These are phyloP conservation scores for Chaetomium strumarium DNA, from an alignment of 2,329 filamentous ascomycete species.

Conservation along the genomic window DNA sequence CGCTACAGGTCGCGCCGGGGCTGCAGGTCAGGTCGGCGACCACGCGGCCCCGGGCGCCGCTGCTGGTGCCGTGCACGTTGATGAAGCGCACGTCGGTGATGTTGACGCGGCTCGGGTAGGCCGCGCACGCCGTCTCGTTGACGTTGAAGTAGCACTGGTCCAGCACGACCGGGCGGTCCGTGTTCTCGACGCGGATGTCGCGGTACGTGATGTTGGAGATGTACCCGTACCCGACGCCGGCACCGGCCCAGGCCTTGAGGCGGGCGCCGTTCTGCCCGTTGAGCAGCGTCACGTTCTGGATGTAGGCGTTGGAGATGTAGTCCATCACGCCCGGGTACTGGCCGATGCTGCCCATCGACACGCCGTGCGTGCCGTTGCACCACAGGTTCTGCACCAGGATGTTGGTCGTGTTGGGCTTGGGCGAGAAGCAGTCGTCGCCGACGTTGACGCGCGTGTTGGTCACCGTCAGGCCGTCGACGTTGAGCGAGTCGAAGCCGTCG, in stretches of 20 bases:
- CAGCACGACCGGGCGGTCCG: constrained; percentile 51
- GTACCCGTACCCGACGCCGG: constrained; percentile 51
- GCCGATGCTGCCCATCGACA: constrained; percentile 53
- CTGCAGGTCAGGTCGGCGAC: constrained; percentile 51
- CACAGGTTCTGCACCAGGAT: constrained; percentile 54
- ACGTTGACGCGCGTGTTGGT: constrained; percentile 47
- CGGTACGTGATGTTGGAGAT: constrained; percentile 58
- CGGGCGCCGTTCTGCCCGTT: constrained; percentile 48
- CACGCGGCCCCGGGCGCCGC: constrained; percentile 48
- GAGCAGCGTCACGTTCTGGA: constrained; percentile 55
- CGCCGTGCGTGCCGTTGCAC: constrained; percentile 54
- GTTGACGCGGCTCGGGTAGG: constrained; percentile 51
- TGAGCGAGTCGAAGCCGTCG: constrained; percentile 57
- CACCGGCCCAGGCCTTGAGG: constrained; percentile 57
- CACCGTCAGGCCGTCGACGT: constrained; percentile 48
- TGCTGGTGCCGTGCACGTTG: constrained; percentile 52
- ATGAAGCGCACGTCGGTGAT: constrained; percentile 54
- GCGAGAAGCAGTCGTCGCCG: constrained; percentile 57
- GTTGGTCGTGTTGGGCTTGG: constrained; percentile 54
- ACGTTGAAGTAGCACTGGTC: constrained; percentile 59
- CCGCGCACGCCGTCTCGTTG: constrained; percentile 42
- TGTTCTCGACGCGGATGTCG: constrained; percentile 53
- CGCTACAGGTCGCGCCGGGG: constrained; percentile 47
- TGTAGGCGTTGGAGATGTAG: constrained; percentile 50
- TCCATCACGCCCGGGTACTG: constrained; percentile 51